A percentile compares a stretch with the other conserved stretches of the same genome.
phyloP scores from a whole-genome alignment of 441 rosid species.

The Lepidium campestre region DNA sequence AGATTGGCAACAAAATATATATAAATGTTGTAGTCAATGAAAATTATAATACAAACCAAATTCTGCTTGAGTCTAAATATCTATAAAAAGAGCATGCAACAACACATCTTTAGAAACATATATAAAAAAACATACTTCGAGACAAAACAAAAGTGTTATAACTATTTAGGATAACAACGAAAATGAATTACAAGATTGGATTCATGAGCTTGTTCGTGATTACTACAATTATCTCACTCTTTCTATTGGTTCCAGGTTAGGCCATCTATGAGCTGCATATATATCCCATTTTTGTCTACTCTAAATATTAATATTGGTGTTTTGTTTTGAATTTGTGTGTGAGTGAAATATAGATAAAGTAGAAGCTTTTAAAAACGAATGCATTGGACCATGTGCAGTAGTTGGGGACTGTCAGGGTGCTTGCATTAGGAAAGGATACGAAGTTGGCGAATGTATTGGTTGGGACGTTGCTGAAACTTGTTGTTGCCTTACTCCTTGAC shows the following conservation, averaged over 20 bases:
- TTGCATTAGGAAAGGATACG: neutral
- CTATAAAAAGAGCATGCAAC: no score
- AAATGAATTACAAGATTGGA: slow-evolving; percentile 11
- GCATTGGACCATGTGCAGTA: neutral
- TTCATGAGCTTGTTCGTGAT: slow-evolving; percentile 4
- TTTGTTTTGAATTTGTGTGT: no score
- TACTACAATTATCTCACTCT: neutral
- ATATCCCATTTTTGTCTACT: neutral
- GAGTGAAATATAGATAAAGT: slow-evolving; percentile 4
- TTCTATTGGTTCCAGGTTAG: slow-evolving; percentile 4
- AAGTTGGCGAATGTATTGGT: neutral
- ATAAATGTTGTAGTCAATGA: no score
- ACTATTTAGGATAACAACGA: neutral
- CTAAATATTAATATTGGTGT: no score
- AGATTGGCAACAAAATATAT: no score
- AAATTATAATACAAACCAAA: no score
- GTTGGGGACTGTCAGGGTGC: neutral
- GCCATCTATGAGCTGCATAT: neutral
- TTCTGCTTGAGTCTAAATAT: no score
- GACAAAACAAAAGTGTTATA: no score
- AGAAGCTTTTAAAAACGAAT: slow-evolving; percentile 6
- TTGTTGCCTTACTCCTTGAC: neutral
- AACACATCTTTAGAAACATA: no score
- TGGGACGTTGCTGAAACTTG: neutral
- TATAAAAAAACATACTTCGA: no score